A percentile compares a stretch with the other conserved stretches of the same genome.
These are phyloP conservation scores for Trichosporon inkin DNA, from an alignment of 1,284 basidiomycete genomes.

Conservation along the genomic window DNA sequence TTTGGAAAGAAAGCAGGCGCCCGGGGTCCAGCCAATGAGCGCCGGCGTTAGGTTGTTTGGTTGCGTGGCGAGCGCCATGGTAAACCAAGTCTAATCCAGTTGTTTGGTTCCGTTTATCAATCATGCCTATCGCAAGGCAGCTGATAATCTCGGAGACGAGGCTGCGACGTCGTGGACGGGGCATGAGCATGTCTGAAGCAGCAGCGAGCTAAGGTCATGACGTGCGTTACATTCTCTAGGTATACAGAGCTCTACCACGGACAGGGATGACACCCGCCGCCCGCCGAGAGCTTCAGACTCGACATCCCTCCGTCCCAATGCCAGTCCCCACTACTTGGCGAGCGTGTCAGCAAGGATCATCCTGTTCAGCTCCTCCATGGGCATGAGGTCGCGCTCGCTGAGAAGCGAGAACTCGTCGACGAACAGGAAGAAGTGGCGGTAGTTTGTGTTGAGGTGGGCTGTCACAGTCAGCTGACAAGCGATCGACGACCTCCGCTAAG, in stretches of 20 bases:
- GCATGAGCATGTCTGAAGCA: neutral
- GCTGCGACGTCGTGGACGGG: neutral
- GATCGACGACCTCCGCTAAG: too few relatives aligned
- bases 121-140: neutral
- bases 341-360: slow-evolving; percentile 75
- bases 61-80: neutral
- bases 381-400: slow-evolving; percentile 93
- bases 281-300: neutral
- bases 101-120: slow-evolving; percentile 7
- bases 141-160: neutral
- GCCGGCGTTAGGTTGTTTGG: neutral
- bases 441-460: slow-evolving; percentile 99
- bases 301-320: neutral
- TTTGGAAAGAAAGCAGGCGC: slow-evolving; percentile 9
- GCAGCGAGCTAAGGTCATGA: neutral
- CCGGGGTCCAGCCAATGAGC: slow-evolving; percentile 1
- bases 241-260: slow-evolving; percentile 5
- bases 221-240: slow-evolving; percentile 7
- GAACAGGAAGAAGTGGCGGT: slow-evolving; percentile 96
- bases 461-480: slow-evolving; percentile 10
- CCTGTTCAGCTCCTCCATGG: slow-evolving; percentile 93
- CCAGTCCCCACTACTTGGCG: slow-evolving; percentile 18
- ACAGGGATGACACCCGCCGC: neutral
- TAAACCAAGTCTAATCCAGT: neutral
- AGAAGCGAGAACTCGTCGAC: slow-evolving; percentile 97